phyloP scores from a whole-genome alignment of 305 asterid genomes.

The Plantago coronopus region DNA sequence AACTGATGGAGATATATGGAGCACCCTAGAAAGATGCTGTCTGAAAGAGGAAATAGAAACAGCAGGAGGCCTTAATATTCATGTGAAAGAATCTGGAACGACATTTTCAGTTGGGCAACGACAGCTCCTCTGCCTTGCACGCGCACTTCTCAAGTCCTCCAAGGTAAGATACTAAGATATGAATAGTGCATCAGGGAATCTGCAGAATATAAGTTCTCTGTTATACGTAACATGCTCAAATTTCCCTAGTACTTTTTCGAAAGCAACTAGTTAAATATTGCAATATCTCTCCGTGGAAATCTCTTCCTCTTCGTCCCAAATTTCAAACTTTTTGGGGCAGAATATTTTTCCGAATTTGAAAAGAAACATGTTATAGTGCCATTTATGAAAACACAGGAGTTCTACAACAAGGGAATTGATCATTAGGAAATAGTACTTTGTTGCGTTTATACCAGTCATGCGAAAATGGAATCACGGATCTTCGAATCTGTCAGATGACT shows the following conservation, averaged over 20 bases:
- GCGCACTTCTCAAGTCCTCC: constrained; percentile 78
- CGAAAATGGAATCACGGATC: not conserved
- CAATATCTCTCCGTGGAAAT: too few relatives aligned
- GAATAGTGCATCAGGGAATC: not conserved
- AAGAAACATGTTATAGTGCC: not conserved
- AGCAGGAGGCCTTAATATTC: constrained; percentile 72
- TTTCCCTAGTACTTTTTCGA: too few relatives aligned
- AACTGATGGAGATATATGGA: constrained; percentile 65
- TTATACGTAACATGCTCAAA: too few relatives aligned
- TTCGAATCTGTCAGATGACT: not conserved
- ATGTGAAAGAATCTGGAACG: constrained; percentile 70
- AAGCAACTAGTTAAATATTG: too few relatives aligned
- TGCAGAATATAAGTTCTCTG: too few relatives aligned
- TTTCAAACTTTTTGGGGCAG: not conserved
- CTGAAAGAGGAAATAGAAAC: constrained; percentile 79
- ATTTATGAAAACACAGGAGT: not conserved
- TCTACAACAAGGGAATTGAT: too few relatives aligned
- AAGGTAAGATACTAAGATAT: constrained; percentile 52
- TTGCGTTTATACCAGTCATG: not conserved
- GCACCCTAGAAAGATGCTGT: constrained; percentile 65
- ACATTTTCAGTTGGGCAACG: constrained; percentile 90
- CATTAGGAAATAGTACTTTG: too few relatives aligned
- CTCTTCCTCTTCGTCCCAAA: not conserved
- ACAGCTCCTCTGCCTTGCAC: constrained; percentile 95
- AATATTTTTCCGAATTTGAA: not conserved